Evolutionary conservation across 1,139 yeast species (phyloP).

Genomic region (Yamadazyma diospyri): DNA sequence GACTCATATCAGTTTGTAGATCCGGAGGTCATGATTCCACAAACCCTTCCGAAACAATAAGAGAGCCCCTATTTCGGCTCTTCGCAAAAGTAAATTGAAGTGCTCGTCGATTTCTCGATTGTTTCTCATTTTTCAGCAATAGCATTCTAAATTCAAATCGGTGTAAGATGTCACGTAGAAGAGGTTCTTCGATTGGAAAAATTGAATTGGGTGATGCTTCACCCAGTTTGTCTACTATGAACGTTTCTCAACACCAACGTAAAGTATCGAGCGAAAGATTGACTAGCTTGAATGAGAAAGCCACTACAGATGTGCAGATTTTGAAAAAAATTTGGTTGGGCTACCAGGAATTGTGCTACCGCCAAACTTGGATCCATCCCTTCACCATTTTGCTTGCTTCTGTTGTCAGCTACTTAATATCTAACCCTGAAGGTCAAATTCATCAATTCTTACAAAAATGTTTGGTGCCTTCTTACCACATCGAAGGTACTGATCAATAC

Average conservation of each 20-base stretch:
- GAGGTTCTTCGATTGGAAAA: constrained; percentile 57
- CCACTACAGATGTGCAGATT: constrained; percentile 39
- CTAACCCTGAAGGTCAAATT: constrained; percentile 51
- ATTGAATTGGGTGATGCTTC: constrained; percentile 58
- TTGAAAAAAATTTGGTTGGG: constrained; percentile 50
- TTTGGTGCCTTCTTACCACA: constrained; percentile 64
- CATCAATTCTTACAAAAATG: constrained; percentile 62
- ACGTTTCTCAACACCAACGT: constrained; percentile 32
- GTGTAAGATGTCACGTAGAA: constrained; percentile 26
- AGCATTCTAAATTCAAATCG: no score
- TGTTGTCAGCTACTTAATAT: constrained; percentile 38
- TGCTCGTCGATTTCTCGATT: no score
- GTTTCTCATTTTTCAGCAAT: no score
- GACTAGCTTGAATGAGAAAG: constrained; percentile 24
- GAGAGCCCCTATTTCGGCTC: no score
- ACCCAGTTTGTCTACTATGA: constrained; percentile 49
- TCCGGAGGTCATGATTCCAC: no score
- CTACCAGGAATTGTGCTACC: constrained; percentile 57
- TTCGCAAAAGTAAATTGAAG: no score
- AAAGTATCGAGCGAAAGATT: constrained; percentile 33
- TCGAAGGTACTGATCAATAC: constrained; percentile 57
- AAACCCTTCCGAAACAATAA: no score
- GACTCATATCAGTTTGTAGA: no score
- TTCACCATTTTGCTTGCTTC: constrained; percentile 41
- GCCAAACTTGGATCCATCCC: constrained; percentile 82